These are phyloP conservation scores for Linderniella brevidens DNA, from an alignment of 257 asterid genomes.

Conservation along the genomic window DNA sequence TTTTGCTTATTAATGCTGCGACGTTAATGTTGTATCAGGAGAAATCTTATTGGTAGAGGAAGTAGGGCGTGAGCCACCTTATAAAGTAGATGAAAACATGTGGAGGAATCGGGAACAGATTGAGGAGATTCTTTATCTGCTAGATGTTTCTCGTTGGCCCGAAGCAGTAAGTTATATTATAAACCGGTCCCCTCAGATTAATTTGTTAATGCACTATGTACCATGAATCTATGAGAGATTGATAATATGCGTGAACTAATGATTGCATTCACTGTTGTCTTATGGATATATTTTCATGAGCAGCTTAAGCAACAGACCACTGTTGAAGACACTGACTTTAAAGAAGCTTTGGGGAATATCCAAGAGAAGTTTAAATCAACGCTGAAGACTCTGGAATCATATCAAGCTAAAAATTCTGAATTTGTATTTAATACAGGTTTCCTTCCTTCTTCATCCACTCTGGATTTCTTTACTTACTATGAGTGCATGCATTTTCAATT, in stretches of 20 bases:
- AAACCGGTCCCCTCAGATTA: neutral
- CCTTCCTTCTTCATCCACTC: neutral
- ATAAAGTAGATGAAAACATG: constrained; percentile 88
- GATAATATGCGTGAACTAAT: neutral
- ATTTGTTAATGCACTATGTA: neutral
- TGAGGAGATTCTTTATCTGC: constrained; percentile 64
- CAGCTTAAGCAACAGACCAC: constrained; percentile 47
- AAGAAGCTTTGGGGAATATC: constrained; percentile 33
- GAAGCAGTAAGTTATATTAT: constrained; percentile 26
- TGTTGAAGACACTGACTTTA: constrained; percentile 36
- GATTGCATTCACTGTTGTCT: constrained; percentile 5
- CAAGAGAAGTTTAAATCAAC: constrained; percentile 40
- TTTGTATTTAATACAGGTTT: constrained; percentile 73
- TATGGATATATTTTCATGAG: constrained; percentile 5
- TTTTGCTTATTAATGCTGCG: neutral
- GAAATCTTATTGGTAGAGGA: constrained; percentile 46
- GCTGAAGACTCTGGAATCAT: constrained; percentile 37
- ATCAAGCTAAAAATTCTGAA: constrained; percentile 74
- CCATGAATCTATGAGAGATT: neutral
- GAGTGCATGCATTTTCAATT: no score
- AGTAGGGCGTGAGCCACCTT: constrained; percentile 73
- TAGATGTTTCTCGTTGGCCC: constrained; percentile 59
- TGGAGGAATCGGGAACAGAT: constrained; percentile 95
- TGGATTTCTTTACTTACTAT: no score
- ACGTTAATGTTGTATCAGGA: constrained; percentile 23